Base-by-base conservation (phyloP, 108 stramenopile species). In the Skeletonema potamos region DNA sequence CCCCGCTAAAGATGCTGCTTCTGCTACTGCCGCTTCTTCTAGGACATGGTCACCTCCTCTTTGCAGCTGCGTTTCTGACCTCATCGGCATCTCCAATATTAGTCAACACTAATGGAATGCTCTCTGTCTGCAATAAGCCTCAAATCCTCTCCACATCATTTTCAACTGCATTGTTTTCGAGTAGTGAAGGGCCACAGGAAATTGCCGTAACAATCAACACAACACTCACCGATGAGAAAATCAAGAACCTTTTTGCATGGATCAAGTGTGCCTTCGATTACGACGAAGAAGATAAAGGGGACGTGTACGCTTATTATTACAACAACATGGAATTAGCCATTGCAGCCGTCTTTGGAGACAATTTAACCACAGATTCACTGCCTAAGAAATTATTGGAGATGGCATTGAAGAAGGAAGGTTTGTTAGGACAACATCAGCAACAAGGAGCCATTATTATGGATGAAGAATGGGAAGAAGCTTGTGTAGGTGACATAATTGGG, bases 251-350 rank as follows among this genome's bases (percentile, higher is more conserved):
- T 0, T 91, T 84, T 78, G 90, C 87, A 17, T 91, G 87, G 87
- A 70, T 91, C 30, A 77, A 73, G 34, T 82, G 79, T n/a, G 87
- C 86, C 24, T 86, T 91, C 63, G 77, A 67, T 4, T 81, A 74
- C 4, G 82, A 84, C 39, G 64, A 51, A 4, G 48, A 59, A 18
- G 69, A 60, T 26, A 58, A 55, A 29, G 36, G 67, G 51, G 66
- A 68, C 18, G 59, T 72, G 28, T 63, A 71, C 34, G 77, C 65
- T 1, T 72, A 72, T 56, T 79, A 79, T 39, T 91, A 91, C 72
- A 85, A 81, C 77, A 85, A 81, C 56, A 64, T 91, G 27, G 88
- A 88, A 74, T 56, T 85, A 29, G 90, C 87, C 0, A 85, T 91
- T 62, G 87, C 90, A 1, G 84, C 87, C 3, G 74, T 86, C 9